These are phyloP conservation scores for Calocera viscosa DNA, from an alignment of 768 basidiomycete genomes.

Conservation along the genomic window DNA sequence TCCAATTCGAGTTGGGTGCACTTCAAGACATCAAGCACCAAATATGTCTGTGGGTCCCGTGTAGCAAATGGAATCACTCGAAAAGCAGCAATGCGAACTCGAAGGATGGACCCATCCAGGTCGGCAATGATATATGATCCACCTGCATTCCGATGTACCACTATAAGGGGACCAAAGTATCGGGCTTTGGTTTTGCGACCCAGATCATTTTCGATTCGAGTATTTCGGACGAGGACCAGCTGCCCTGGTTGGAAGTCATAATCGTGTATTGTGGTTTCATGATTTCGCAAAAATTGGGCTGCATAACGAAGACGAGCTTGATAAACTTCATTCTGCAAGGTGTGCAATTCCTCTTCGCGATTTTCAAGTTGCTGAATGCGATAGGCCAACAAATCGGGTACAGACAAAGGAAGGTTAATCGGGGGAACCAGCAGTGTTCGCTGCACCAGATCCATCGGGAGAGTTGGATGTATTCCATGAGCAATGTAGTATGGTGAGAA, in stretches of 20 bases:
- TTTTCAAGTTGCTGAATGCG: too few relatives aligned
- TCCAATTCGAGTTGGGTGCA: too few relatives aligned
- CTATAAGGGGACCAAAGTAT: slow-evolving; percentile 23
- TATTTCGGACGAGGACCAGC: neutral
- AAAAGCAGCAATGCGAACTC: slow-evolving; percentile 18
- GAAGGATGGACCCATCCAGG: slow-evolving; percentile 20
- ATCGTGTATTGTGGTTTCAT: neutral
- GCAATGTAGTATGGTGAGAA: slow-evolving; percentile 26
- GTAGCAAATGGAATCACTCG: slow-evolving; percentile 16
- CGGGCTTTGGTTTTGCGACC: slow-evolving; percentile 21
- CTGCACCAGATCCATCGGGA: too few relatives aligned
- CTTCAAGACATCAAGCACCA: too few relatives aligned
- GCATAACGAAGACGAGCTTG: too few relatives aligned
- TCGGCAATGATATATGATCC: slow-evolving; percentile 24
- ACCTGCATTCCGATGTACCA: slow-evolving; percentile 18
- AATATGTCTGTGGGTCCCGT: too few relatives aligned
- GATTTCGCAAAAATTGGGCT: neutral
- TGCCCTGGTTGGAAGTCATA: neutral
- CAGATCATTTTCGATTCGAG: slow-evolving; percentile 8
- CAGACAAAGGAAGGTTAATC: too few relatives aligned
- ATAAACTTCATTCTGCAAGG: too few relatives aligned
- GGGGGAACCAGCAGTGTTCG: too few relatives aligned
- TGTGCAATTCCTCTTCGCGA: too few relatives aligned
- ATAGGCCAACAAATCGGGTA: too few relatives aligned
- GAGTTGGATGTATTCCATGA: too few relatives aligned